Evolutionary conservation across 1,139 yeast species (phyloP).

Genomic region (Williopsis jadinii): DNA sequence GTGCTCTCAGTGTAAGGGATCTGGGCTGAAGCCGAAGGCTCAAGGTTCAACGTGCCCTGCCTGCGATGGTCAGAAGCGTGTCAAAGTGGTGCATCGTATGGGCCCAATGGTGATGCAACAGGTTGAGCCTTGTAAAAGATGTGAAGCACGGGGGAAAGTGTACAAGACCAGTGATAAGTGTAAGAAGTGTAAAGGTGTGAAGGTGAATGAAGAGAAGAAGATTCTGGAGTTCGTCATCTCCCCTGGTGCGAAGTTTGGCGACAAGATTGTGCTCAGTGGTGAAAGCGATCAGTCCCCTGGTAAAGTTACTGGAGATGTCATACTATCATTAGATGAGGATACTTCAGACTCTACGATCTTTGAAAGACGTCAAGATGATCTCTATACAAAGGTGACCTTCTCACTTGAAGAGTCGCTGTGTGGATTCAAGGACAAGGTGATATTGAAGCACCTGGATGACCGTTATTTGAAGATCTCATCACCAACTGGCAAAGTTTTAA

Average conservation of each 20-base stretch:
- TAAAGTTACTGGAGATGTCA: constrained; percentile 70
- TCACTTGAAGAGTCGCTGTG: constrained; percentile 76
- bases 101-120: constrained; percentile 68
- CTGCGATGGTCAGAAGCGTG: constrained; percentile 71
- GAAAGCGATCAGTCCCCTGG: constrained; percentile 81
- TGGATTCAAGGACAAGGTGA: constrained; percentile 59
- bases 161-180: constrained; percentile 67
- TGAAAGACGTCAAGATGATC: constrained; percentile 54
- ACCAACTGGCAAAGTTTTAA: constrained; percentile 69
- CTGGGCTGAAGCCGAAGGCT: constrained; percentile 68
- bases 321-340: constrained; percentile 49
- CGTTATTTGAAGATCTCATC: constrained; percentile 59
- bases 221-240: constrained; percentile 72
- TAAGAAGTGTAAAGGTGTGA: constrained; percentile 64
- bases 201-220: constrained; percentile 59
- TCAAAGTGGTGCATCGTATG: constrained; percentile 53
- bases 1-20: constrained; percentile 67
- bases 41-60: constrained; percentile 47
- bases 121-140: constrained; percentile 55
- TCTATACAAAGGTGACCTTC: constrained; percentile 52
- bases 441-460: constrained; percentile 77
- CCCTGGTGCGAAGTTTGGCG: constrained; percentile 63
- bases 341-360: constrained; percentile 30
- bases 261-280: constrained; percentile 50
- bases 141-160: constrained; percentile 66